Conservation (phyloP, 2,329 filamentous ascomycete genomes). For the Fusarium avenaceum region DNA sequence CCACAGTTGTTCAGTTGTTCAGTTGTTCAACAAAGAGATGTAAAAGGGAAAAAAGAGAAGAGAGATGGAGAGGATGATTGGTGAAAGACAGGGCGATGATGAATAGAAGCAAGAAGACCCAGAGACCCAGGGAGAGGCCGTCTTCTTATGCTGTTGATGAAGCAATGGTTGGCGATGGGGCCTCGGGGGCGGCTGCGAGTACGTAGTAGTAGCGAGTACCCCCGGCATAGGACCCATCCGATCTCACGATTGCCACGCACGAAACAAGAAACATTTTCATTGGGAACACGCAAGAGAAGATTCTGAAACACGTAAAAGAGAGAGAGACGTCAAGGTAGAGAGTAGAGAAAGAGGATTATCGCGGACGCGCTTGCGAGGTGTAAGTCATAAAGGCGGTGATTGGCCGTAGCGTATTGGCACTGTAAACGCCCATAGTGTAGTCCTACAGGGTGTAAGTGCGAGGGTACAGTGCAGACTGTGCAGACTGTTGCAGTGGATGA, state of each 20-base stretch:
- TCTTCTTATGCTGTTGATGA: slow-evolving; percentile 47
- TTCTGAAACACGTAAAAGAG: slow-evolving; percentile 41
- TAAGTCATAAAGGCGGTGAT: slow-evolving; percentile 36
- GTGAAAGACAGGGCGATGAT: slow-evolving; percentile 47
- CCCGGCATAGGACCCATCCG: slow-evolving; percentile 43
- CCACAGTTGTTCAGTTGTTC: slow-evolving; percentile 15
- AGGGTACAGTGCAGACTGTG: slow-evolving; percentile 27
- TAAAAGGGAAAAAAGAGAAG: slow-evolving; percentile 12
- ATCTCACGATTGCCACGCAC: slow-evolving; percentile 30
- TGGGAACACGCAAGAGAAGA: slow-evolving; percentile 43
- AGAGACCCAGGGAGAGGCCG: slow-evolving; percentile 49
- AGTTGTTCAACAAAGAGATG: slow-evolving; percentile 5
- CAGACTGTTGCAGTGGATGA: slow-evolving; percentile 41
- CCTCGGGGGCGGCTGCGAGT: slow-evolving; percentile 3
- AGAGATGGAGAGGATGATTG: slow-evolving; percentile 40
- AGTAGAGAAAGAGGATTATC: slow-evolving; percentile 23
- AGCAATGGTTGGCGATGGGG: slow-evolving; percentile 46
- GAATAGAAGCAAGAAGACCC: slow-evolving; percentile 21
- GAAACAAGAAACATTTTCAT: slow-evolving; percentile 43
- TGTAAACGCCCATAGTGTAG: slow-evolving; percentile 17
- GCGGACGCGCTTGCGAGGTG: slow-evolving; percentile 37
- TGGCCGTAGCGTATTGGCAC: slow-evolving; percentile 32
- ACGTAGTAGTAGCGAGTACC: neutral
- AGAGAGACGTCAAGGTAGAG: neutral
- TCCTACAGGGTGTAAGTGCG: slow-evolving; percentile 14